Base-by-base conservation (phyloP, 1,284 basidiomycete genomes). In the Athelia sp. region DNA sequence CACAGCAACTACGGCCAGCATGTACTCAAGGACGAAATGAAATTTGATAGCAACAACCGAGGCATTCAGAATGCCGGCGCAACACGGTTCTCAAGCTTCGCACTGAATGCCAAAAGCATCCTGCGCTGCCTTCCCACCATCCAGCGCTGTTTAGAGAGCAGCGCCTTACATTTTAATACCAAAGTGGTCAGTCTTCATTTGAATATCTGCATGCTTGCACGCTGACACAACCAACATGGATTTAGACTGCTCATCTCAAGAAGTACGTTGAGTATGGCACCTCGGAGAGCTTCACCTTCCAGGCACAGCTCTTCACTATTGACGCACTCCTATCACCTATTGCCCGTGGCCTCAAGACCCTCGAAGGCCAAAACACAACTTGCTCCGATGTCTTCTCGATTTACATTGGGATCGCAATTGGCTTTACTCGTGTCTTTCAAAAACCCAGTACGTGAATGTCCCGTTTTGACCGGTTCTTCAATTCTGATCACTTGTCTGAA, bases 361-460 rank as follows among this genome's bases (percentile, higher is more conserved):
- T 54, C 3, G 52, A 54, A 43, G 52, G 50, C 2, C 52, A 51
- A 34, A 40, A 53, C 4, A 47, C 40, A 4, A 53, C 49, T 10
- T 32, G 26, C 29, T 51, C 52, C 13, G 50, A 54, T 43, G 47
- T 54, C 2, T 51, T 54, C 23, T 45, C 45, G n/a, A 46, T 54
- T 22, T 52, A 35, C 21, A 38, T 53, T 35, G 46, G 47, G 3
- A 47, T 54, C 13, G 50, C 23, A 2, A 45, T 54, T n/a, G 47
- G 43, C 18, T 54, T 51, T 18, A 29, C 4, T 29, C 26, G 26
- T 13, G 26, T 29, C 26, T 29, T 29, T 29, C 26, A 29, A 29
- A 29, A 13, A 13, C 26, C 26, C 13, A 13, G 26, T 29, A 29
- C 13, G 26, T 29, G 4, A 4, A 4, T 13, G 4, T 29, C 13